These are phyloP conservation scores for Rhodotorula sp. DNA, from an alignment of 1,284 basidiomycete species.

Conservation along the genomic window DNA sequence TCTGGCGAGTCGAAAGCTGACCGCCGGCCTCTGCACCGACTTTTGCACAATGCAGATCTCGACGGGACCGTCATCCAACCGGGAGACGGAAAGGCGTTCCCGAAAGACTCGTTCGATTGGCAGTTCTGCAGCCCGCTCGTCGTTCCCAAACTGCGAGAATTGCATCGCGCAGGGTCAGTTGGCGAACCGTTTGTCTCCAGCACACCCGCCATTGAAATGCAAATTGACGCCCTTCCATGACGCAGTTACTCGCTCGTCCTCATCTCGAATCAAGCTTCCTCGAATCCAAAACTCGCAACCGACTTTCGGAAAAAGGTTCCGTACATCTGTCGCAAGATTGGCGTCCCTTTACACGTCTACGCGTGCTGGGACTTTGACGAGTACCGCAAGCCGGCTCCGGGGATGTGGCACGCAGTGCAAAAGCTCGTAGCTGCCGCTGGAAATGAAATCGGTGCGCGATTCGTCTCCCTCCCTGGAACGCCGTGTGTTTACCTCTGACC, in stretches of 20 bases:
- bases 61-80: conserved; percentile 82
- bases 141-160: conserved; percentile 62
- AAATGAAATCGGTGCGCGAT: conserved; percentile 63
- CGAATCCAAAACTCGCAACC: conserved; percentile 51
- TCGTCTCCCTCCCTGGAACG: neutral
- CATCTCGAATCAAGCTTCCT: conserved; percentile 65
- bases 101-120: conserved; percentile 59
- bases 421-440: conserved; percentile 55
- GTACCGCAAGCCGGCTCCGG: conserved; percentile 81
- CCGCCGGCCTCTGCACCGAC: no score
- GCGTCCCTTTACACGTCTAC: conserved; percentile 73
- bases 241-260: conserved; percentile 67
- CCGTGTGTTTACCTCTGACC: no score
- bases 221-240: no score
- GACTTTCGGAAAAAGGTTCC: conserved; percentile 73
- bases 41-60: conserved; percentile 47
- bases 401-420: conserved; percentile 77
- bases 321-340: conserved; percentile 64
- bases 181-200: neutral
- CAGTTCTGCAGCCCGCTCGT: conserved; percentile 65
- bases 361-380: conserved; percentile 66
- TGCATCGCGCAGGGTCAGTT: conserved; percentile 53
- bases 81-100: conserved; percentile 55
- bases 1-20: neutral
- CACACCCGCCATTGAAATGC: neutral